A percentile compares a stretch with the other conserved stretches of the same genome.
These are phyloP conservation scores for Phytophthora kernoviae DNA, from an alignment of 352 stramenopile species.

Conservation along the genomic window DNA sequence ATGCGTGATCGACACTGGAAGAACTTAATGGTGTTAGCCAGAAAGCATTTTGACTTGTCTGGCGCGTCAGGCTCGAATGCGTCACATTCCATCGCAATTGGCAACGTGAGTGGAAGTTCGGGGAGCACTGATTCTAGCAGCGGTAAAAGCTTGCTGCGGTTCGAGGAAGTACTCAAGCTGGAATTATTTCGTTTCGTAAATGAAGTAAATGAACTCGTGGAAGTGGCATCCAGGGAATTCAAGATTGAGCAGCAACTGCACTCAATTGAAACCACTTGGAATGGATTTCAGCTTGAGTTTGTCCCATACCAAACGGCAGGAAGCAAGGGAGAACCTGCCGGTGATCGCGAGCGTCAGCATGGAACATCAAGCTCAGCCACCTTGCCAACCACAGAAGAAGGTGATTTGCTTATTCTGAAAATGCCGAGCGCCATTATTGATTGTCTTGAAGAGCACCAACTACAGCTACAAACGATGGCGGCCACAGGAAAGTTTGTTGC, in stretches of 20 bases:
- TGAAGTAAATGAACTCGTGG: conserved; percentile 94
- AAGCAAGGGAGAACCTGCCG: conserved; percentile 17
- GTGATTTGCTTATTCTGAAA: conserved; percentile 90
- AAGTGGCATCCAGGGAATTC: conserved; percentile 95
- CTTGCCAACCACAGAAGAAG: conserved; percentile 25
- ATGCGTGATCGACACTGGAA: conserved; percentile 92
- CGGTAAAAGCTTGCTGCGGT: conserved; percentile 58
- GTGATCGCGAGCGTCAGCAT: neutral
- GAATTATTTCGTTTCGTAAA: conserved; percentile 93
- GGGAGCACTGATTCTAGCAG: conserved; percentile 3
- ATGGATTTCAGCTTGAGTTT: conserved; percentile 92
- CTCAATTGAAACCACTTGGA: conserved; percentile 92
- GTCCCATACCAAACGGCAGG: conserved; percentile 85
- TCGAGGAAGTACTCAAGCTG: conserved; percentile 94
- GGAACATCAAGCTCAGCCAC: conserved; percentile 4
- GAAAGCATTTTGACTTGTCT: conserved; percentile 85
- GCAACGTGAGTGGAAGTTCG: conserved; percentile 8
- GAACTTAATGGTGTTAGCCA: conserved; percentile 82
- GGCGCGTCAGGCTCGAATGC: conserved; percentile 14
- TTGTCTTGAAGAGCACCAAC: conserved; percentile 94
- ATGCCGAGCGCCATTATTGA: conserved; percentile 93
- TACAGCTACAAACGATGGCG: conserved; percentile 96
- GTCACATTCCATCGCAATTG: conserved; percentile 23
- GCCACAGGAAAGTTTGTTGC: conserved; percentile 96
- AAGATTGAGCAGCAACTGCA: conserved; percentile 97